Conservation (phyloP, 2,329 filamentous ascomycete genomes). For the Metarhizium sp. region DNA sequence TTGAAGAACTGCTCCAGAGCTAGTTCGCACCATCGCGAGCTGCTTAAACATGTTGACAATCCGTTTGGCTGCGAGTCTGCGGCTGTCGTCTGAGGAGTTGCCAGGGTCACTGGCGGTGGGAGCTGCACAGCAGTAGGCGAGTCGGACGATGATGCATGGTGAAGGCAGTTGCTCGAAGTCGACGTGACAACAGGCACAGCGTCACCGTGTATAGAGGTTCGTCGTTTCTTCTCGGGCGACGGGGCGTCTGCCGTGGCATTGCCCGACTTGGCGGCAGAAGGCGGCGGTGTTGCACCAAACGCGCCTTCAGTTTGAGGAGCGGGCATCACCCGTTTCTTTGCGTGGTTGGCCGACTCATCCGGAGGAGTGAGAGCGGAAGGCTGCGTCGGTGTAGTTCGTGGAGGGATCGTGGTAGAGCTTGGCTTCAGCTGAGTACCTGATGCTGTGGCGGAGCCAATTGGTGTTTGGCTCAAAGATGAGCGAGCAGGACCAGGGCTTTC, state of each 20-base stretch:
- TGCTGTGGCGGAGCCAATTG: constrained; percentile 14
- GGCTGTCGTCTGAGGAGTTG: background rate
- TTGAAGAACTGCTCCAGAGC: constrained; percentile 50
- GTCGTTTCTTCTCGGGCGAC: constrained; percentile 23
- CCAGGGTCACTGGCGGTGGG: background rate
- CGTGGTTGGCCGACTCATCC: constrained; percentile 36
- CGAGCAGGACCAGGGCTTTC: constrained; percentile 17
- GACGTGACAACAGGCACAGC: background rate
- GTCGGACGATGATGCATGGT: background rate
- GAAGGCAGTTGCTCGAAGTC: background rate
- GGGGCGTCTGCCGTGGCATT: constrained; percentile 19
- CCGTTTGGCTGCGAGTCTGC: background rate
- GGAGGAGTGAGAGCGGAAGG: constrained; percentile 44
- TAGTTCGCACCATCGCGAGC: constrained; percentile 44
- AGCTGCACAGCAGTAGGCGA: constrained; percentile 1
- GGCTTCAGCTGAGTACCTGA: constrained; percentile 17
- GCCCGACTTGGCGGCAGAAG: constrained; percentile 17
- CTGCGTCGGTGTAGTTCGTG: constrained; percentile 28
- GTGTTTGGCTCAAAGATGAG: constrained; percentile 20
- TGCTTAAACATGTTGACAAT: constrained; percentile 27
- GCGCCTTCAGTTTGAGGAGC: constrained; percentile 7
- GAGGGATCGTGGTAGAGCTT: constrained; percentile 25
- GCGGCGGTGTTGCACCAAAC: constrained; percentile 14
- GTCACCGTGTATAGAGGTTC: constrained; percentile 19
- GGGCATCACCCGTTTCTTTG: constrained; percentile 32